Base-by-base conservation (phyloP, 2,329 filamentous ascomycete genomes). In the Aspergillus persii region DNA sequence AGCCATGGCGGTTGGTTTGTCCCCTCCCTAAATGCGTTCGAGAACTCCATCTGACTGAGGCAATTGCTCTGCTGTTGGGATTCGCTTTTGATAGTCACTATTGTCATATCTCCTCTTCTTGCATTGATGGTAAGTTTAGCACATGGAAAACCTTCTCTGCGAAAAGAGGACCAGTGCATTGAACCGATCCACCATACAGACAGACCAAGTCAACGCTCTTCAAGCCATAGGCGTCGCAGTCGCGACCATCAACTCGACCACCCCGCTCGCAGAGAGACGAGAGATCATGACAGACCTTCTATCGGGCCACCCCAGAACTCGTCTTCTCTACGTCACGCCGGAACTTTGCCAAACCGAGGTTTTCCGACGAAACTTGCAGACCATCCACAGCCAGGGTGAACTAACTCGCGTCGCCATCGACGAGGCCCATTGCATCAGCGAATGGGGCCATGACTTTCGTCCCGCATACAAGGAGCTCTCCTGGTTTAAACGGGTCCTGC, bases 381-480 rank as follows among this genome's bases (percentile, higher is more conserved):
- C 89, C 4, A 88, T 97, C 12, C 81, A 97, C 71, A 80, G 86
- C 59, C 92, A 97, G 73, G 85, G 85, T 58, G 91, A 97, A 76
- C 84, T 98, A n/a, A 89, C 89, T 8, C 86, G 94, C 12, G 86
- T 98, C 63, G 94, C 90, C 51, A 88, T 98, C 58, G 94, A 98
- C 70, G 94, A 98, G 77, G 94, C 94, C 2, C 94, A 98, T 74
- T 98, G 94, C 74, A 96, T 98, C 66, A 96, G 91, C 27, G 93
- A 97, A 86, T 97, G 94, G 94, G 94, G 94, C 1, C 93, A 98
- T 73, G 94, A 98, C 74, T 98, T 98, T 72, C 89, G 94, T n/a
- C 90, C 89, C 39, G 90, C 92, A 58, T 98, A 96, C 76, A 92
- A 95, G 71, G 85, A 89, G 23, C 83, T 98, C 6, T 88, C 86